Percentiles rank a stretch among this genome's conserved stretches.
phyloP scores from a whole-genome alignment of 2,329 filamentous ascomycete genomes.

The Trichoderma atrobrunneum region DNA sequence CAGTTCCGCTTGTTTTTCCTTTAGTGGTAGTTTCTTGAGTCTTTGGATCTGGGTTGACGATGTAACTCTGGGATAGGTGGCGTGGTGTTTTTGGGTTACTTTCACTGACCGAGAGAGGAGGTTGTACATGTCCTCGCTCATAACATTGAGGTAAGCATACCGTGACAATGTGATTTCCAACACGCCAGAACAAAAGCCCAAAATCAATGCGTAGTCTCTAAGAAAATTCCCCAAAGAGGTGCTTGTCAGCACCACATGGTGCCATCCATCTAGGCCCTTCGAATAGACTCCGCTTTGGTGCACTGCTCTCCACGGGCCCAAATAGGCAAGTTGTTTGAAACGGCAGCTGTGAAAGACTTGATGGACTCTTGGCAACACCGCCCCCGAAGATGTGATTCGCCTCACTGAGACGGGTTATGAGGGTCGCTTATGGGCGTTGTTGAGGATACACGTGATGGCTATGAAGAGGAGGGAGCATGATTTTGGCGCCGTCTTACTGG shows the following conservation, averaged over 20 bases:
- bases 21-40: neutral
- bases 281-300: neutral
- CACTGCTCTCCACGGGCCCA: neutral
- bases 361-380: conserved; percentile 9
- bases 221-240: neutral
- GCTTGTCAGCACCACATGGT: neutral
- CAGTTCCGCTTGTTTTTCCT: neutral
- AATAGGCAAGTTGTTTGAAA: conserved; percentile 13
- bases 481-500: neutral
- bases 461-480: neutral
- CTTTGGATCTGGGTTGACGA: neutral
- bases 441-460: neutral
- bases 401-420: neutral
- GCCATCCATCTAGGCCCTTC: neutral
- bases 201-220: neutral
- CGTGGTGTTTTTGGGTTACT: neutral
- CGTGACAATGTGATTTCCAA: neutral
- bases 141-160: neutral
- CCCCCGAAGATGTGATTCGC: neutral
- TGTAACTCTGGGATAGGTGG: neutral
- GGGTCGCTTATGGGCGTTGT: neutral
- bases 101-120: neutral
- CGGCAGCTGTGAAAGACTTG: neutral
- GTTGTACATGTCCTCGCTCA: neutral
- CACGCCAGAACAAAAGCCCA: neutral